phyloP scores from a whole-genome alignment of 2,329 filamentous ascomycete species.

The Teratosphaeriaceae sp. region DNA sequence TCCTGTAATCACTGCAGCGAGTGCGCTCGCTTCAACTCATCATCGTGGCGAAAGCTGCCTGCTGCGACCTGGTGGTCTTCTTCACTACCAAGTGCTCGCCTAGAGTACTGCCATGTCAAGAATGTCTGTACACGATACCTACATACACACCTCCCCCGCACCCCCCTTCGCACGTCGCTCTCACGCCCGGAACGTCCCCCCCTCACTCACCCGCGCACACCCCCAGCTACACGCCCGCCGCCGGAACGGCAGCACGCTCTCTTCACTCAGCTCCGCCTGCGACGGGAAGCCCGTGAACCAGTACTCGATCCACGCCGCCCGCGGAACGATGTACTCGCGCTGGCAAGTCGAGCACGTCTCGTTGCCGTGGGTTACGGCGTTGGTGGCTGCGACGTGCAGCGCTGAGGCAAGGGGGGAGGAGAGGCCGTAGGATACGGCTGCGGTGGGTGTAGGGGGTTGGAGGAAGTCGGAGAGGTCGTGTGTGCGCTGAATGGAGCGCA shows the following conservation, averaged over 20 bases:
- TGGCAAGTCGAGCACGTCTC: conserved; percentile 28
- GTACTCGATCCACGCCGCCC: conserved; percentile 32
- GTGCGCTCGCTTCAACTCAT: too few species aligned
- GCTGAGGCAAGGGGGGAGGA: conserved; percentile 16
- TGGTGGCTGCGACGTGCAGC: conserved; percentile 14
- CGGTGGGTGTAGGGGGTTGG: conserved; percentile 6
- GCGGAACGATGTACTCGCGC: conserved; percentile 22
- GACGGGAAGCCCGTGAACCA: conserved; percentile 24
- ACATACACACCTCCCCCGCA: not conserved
- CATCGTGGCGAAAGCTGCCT: too few species aligned
- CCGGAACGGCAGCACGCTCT: conserved; percentile 28
- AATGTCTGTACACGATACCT: not conserved
- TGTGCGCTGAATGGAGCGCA: conserved; percentile 17
- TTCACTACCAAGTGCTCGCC: too few species aligned
- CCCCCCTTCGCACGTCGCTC: not conserved
- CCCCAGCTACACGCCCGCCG: conserved; percentile 27
- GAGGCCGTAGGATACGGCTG: conserved; percentile 31
- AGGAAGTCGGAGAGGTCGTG: conserved; percentile 14
- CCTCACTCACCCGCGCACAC: conserved; percentile 22
- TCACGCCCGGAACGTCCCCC: conserved; percentile 14
- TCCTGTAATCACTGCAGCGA: too few species aligned
- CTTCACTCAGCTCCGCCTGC: conserved; percentile 19
- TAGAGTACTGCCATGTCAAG: too few species aligned
- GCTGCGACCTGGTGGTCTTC: too few species aligned
- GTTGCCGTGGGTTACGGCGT: conserved; percentile 18